Conservation (phyloP, 192 early-diverging fungal genomes). For the Coemansia sp. region DNA sequence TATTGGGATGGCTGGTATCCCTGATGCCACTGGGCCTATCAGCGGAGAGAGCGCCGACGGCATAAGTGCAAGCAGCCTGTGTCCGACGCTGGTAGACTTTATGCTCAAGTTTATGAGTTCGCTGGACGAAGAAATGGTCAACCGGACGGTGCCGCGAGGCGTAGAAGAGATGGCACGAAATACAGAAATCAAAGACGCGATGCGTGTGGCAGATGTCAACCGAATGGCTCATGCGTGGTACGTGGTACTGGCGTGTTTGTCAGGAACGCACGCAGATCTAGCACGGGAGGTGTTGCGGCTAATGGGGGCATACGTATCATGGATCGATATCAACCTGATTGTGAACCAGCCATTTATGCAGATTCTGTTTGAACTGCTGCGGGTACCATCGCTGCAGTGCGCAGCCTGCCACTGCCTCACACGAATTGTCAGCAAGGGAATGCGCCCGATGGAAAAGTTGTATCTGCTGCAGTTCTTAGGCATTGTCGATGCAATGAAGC, state of each 20-base stretch:
- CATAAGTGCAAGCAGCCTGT: conserved; percentile 56
- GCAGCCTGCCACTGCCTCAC: conserved; percentile 80
- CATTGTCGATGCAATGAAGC: conserved; percentile 34
- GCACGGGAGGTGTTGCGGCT: conserved; percentile 66
- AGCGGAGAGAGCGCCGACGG: conserved; percentile 45
- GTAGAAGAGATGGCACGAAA: conserved; percentile 69
- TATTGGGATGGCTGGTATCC: conserved; percentile 59
- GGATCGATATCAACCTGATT: conserved; percentile 92
- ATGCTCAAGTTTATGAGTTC: conserved; percentile 74
- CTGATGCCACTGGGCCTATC: conserved; percentile 45
- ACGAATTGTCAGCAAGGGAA: conserved; percentile 88
- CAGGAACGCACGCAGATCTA: conserved; percentile 58
- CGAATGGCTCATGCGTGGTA: conserved; percentile 74
- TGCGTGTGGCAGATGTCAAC: conserved; percentile 78
- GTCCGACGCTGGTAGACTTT: conserved; percentile 58
- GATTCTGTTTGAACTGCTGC: conserved; percentile 71
- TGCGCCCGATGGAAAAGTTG: conserved; percentile 87
- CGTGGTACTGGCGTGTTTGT: conserved; percentile 62
- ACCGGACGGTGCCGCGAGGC: conserved; percentile 62
- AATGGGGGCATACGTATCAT: conserved; percentile 87
- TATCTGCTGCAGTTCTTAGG: conserved; percentile 73
- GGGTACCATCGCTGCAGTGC: conserved; percentile 59
- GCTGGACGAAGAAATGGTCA: conserved; percentile 89
- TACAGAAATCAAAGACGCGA: conserved; percentile 83
- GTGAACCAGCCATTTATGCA: conserved; percentile 78